Base-by-base conservation (phyloP, 169 alveolate genomes). In the Eimeria brunetti region DNA sequence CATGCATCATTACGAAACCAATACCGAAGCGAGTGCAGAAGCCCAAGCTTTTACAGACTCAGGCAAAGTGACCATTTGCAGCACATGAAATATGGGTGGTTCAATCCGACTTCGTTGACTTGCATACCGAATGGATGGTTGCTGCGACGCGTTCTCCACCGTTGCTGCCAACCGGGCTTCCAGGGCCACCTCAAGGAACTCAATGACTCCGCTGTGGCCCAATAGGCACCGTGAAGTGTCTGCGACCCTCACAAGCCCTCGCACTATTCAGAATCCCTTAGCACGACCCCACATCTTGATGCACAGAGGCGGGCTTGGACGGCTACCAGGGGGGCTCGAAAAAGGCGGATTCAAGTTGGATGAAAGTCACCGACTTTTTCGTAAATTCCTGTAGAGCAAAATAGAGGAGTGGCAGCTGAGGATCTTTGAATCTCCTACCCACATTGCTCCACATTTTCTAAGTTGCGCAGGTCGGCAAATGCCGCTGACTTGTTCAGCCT, bases 141-240 rank as follows among this genome's bases (percentile, higher is more conserved):
- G 91, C 64, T 85, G 64, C 24, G 91, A 58, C 56, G 71, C 78
- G 88, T 92, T 92, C n/a, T 92, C 92, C 71, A 92, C 95, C 44
- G 95, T 92, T 73, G 95, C 95, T n/a, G 95, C 95, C 88, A 92
- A 30, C 53, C 64, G 91, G 38, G 67, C 89, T 49, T 80, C 89
- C 6, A 36, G 49, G 53, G 92, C 89, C 41, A 83, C 92, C 44
- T 92, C 95, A 44, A 92, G 92, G 49, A 92, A 69, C 30, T 92
- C 95, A 18, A 92, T 92, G 69, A 75, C 30, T 20, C 88, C 92
- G 64, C n/a, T 67, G 56, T 92, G 95, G 30, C 95, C 95, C 76
- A 92, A 81, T 12, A 80, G 92, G 58, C 95, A 92, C 73, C 91
- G 49, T 36, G 91, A 85, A 12, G 91, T 85, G 62, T 60, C 91